phyloP scores from a whole-genome alignment of 78 protist species.

The Guillardia theta region DNA sequence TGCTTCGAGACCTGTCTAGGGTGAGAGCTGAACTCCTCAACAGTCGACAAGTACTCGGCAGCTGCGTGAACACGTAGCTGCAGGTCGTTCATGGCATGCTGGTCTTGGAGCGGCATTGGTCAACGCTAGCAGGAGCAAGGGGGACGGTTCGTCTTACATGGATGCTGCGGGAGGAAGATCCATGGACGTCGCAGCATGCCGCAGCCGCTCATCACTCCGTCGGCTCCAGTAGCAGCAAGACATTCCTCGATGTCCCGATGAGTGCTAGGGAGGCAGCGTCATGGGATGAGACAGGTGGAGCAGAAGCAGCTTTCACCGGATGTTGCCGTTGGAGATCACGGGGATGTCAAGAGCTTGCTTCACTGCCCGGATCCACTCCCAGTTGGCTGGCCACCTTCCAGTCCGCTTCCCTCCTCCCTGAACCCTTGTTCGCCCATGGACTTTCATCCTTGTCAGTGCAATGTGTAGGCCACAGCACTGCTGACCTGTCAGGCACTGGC shows the following conservation, averaged over 20 bases:
- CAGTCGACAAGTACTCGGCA: no score
- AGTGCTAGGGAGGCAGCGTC: no score
- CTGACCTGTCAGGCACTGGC: background rate
- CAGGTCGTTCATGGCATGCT: no score
- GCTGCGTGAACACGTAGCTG: no score
- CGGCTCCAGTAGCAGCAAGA: background rate
- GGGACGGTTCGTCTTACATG: no score
- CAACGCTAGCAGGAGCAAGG: no score
- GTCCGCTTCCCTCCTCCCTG: conserved; percentile 24
- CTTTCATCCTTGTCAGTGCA: background rate
- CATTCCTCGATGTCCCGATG: background rate
- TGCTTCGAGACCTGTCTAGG: no score
- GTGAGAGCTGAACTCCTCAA: no score
- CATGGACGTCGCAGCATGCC: background rate
- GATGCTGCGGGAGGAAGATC: no score
- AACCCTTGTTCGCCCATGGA: background rate
- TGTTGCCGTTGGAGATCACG: background rate
- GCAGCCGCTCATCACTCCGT: background rate
- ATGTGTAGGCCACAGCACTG: background rate
- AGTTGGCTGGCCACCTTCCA: background rate
- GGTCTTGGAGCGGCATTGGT: no score
- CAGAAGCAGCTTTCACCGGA: background rate
- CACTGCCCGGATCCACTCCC: conserved; percentile 2
- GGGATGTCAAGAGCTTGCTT: background rate
- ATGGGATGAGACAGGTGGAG: background rate